These are phyloP conservation scores for Cyclotella atomus DNA, from an alignment of 108 stramenopile genomes.

Conservation along the genomic window DNA sequence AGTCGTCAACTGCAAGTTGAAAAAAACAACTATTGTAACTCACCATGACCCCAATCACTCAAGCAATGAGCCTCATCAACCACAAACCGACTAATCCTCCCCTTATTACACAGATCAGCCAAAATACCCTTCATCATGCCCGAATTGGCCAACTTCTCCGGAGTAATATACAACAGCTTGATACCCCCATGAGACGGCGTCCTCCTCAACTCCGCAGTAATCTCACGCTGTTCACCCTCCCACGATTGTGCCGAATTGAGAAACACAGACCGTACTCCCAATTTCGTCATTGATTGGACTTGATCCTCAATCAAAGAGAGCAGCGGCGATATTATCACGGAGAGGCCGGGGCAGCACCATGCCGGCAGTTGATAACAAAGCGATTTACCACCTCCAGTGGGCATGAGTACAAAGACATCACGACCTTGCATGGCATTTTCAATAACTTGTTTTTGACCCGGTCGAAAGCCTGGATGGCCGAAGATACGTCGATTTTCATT, in stretches of 20 bases:
- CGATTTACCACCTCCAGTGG: slow-evolving; percentile 93
- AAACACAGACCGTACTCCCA: slow-evolving; percentile 85
- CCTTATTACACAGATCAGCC: slow-evolving; percentile 56
- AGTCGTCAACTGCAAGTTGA: neutral
- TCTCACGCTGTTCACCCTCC: slow-evolving; percentile 72
- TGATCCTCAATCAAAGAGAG: slow-evolving; percentile 98
- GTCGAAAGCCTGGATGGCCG: slow-evolving; percentile 89
- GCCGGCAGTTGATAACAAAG: slow-evolving; percentile 98
- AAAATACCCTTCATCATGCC: slow-evolving; percentile 78
- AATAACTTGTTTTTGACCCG: slow-evolving; percentile 92
- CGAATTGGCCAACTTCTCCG: slow-evolving; percentile 91
- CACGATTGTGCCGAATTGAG: slow-evolving; percentile 84
- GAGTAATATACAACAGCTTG: slow-evolving; percentile 98
- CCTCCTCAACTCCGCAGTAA: slow-evolving; percentile 60
- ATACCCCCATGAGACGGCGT: slow-evolving; percentile 80
- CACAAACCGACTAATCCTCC: slow-evolving; percentile 93
- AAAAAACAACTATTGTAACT: neutral
- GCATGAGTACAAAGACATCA: slow-evolving; percentile 99
- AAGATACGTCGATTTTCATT: slow-evolving; percentile 80
- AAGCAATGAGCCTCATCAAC: slow-evolving; percentile 99
- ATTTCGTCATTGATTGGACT: slow-evolving; percentile 84
- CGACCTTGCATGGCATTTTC: slow-evolving; percentile 86
- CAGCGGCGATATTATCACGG: slow-evolving; percentile 96
- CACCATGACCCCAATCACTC: slow-evolving; percentile 58
- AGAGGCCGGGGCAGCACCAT: slow-evolving; percentile 90